Percentiles rank a stretch among this genome's conserved stretches.
phyloP scores from a whole-genome alignment of 805 yeast genomes.

The Candida khao-thaluensis region DNA sequence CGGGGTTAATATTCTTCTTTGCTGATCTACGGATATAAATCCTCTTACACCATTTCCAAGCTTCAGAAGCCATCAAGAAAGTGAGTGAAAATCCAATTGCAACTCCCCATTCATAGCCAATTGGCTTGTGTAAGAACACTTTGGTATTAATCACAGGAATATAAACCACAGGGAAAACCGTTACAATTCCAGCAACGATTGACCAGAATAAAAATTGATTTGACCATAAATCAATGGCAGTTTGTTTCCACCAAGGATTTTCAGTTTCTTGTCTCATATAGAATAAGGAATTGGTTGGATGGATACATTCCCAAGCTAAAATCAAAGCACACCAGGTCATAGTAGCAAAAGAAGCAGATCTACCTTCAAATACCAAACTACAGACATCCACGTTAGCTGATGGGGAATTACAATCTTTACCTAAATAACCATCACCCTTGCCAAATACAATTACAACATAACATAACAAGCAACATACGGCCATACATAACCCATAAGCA shows the following conservation, averaged over 20 bases:
- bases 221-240: constrained; percentile 33
- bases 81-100: constrained; percentile 31
- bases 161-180: constrained; percentile 41
- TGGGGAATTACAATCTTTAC: constrained; percentile 32
- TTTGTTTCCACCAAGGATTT: constrained; percentile 37
- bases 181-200: constrained; percentile 31
- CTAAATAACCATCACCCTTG: constrained; percentile 39
- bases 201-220: constrained; percentile 41
- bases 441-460: constrained; percentile 40
- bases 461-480: constrained; percentile 37
- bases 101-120: constrained; percentile 41
- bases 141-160: constrained; percentile 41
- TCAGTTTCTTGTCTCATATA: constrained; percentile 37
- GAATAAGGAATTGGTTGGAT: constrained; percentile 35
- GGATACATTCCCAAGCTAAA: constrained; percentile 42
- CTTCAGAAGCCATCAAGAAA: constrained; percentile 35
- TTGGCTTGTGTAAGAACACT: constrained; percentile 38
- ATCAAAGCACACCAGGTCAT: constrained; percentile 44
- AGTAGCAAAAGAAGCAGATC: constrained; percentile 38
- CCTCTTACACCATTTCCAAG: constrained; percentile 41
- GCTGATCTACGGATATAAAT: constrained; percentile 24
- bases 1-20: constrained; percentile 26
- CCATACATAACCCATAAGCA: constrained; percentile 43
- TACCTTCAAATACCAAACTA: constrained; percentile 35
- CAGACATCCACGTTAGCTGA: constrained; percentile 23